These are phyloP conservation scores for Panicum hallii DNA, from an alignment of 202 grass and related monocot genomes.

Conservation along the genomic window DNA sequence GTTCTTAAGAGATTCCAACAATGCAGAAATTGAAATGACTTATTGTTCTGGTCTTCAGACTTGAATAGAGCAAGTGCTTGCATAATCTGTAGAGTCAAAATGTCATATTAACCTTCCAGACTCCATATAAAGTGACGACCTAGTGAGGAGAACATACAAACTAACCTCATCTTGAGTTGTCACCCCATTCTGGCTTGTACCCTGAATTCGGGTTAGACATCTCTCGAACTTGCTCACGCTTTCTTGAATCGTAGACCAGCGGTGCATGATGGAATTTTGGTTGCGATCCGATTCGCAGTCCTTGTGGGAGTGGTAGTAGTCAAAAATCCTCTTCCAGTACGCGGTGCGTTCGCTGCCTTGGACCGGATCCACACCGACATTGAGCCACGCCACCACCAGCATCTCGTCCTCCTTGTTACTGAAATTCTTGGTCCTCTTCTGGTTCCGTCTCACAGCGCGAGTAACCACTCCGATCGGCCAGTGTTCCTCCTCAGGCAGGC, in stretches of 20 bases:
- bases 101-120: not conserved
- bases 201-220: not conserved
- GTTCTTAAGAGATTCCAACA: conserved; percentile 16
- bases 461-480: not conserved
- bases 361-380: not conserved
- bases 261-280: not conserved
- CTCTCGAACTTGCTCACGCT: not conserved
- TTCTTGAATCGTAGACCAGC: not conserved
- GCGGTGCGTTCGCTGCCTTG: not conserved
- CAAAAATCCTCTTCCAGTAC: not conserved
- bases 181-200: not conserved
- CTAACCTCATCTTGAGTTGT: not conserved
- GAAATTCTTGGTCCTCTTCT: not conserved
- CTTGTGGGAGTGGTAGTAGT: not conserved
- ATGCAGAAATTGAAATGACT: not conserved
- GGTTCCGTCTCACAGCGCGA: not conserved
- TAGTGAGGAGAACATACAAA: not conserved
- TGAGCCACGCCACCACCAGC: not conserved
- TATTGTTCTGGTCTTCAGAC: not conserved
- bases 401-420: not conserved
- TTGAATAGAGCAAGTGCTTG: conserved; percentile 11
- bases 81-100: not conserved
- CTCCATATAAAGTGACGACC: not conserved
- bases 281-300: not conserved
- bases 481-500: not conserved